Conservation (phyloP, 495 filamentous ascomycete genomes). For the Podospora tetraspora region DNA sequence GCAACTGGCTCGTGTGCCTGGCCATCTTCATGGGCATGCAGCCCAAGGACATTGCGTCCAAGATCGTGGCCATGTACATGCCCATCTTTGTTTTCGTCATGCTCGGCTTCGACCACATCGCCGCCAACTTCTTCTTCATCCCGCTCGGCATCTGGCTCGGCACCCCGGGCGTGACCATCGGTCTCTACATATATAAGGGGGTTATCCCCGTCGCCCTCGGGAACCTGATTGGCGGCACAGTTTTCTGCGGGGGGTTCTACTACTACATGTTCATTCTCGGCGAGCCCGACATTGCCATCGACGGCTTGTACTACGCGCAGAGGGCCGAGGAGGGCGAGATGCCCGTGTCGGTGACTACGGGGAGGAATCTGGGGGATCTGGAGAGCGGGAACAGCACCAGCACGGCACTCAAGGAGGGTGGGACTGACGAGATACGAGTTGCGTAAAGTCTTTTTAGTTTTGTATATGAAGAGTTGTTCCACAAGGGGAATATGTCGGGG, state of each 20-base stretch:
- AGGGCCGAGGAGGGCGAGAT: neutral
- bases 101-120: slow-evolving; percentile 57
- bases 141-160: slow-evolving; percentile 52
- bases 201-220: slow-evolving; percentile 55
- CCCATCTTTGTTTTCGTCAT: slow-evolving; percentile 57
- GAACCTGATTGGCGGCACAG: slow-evolving; percentile 52
- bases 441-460: neutral
- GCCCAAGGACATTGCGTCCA: slow-evolving; percentile 50
- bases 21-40: slow-evolving; percentile 52
- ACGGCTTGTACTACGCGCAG: neutral
- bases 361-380: neutral
- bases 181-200: slow-evolving; percentile 60
- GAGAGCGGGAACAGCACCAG: neutral
- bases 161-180: slow-evolving; percentile 45
- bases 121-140: slow-evolving; percentile 63
- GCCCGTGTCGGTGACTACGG: neutral
- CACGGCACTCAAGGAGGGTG: neutral
- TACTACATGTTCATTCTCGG: slow-evolving; percentile 41
- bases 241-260: slow-evolving; percentile 48
- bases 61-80: slow-evolving; percentile 58
- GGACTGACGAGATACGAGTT: neutral
- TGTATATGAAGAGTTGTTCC: neutral
- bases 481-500: too few relatives aligned
- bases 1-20: slow-evolving; percentile 62
- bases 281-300: neutral